A percentile compares a stretch with the other conserved stretches of the same genome.
Evolutionary conservation across 345 rosid genomes (phyloP).

Genomic region (Linum usitatissimum): DNA sequence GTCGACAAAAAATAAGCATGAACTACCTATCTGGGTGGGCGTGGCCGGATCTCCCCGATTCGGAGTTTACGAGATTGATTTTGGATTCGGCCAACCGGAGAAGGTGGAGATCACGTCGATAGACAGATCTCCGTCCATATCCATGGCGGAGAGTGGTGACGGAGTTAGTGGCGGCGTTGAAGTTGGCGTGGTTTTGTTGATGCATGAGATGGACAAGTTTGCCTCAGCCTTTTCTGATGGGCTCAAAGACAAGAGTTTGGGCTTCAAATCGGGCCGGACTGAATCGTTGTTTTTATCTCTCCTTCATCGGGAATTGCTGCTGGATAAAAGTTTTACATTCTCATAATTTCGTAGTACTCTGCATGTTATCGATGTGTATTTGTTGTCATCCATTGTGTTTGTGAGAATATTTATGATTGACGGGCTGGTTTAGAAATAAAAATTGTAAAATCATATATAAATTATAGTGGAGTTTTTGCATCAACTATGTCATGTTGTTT

Average conservation of each 20-base stretch:
- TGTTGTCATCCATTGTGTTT: too few relatives aligned
- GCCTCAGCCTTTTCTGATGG: background rate
- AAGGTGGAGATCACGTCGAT: slow-evolving; percentile 1
- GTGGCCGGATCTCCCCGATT: slow-evolving; percentile 1
- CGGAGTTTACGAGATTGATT: background rate
- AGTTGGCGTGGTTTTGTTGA: background rate
- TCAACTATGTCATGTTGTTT: too few relatives aligned
- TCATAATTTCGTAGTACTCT: too few relatives aligned
- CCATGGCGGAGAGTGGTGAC: slow-evolving; percentile 6
- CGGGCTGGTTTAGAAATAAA: too few relatives aligned
- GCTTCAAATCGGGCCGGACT: too few relatives aligned
- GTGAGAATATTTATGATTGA: too few relatives aligned
- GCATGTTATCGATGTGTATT: too few relatives aligned
- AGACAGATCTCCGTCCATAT: background rate
- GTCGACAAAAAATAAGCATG: background rate
- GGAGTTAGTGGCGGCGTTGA: slow-evolving; percentile 1
- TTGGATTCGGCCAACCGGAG: background rate
- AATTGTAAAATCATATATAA: too few relatives aligned
- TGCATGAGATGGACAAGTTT: background rate
- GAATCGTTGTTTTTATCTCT: too few relatives aligned
- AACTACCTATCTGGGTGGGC: background rate
- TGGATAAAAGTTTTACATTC: too few relatives aligned
- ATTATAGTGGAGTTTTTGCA: too few relatives aligned
- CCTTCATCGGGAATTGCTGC: too few relatives aligned
- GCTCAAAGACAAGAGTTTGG: background rate